Percentiles rank a stretch among this genome's conserved stretches.
Conservation (phyloP, 2,329 filamentous ascomycete species). For the Penicillium sp. region DNA sequence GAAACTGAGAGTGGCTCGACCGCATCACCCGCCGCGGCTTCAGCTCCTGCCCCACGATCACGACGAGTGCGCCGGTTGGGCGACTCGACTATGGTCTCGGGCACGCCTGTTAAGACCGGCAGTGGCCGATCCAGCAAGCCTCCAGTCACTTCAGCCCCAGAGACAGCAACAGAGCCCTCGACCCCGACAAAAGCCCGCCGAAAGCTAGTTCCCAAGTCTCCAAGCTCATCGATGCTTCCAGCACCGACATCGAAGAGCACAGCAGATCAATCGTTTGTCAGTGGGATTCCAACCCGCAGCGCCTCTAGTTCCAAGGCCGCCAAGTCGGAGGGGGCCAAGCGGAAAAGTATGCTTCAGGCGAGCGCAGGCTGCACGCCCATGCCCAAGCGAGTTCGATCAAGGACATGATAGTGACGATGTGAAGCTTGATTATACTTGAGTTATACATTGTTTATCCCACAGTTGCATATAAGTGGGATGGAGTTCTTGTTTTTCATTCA, state of each 20-base stretch:
- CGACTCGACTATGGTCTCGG: slow-evolving; percentile 20
- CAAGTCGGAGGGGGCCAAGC: slow-evolving; percentile 18
- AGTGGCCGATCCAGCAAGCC: slow-evolving; percentile 19
- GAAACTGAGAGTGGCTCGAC: slow-evolving; percentile 13
- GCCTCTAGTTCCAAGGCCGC: slow-evolving; percentile 15
- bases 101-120: slow-evolving; percentile 21
- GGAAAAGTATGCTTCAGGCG: slow-evolving; percentile 27
- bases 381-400: slow-evolving; percentile 30
- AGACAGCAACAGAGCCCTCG: slow-evolving; percentile 14
- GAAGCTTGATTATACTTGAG: no score
- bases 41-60: slow-evolving; percentile 26
- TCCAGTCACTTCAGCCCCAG: slow-evolving; percentile 10
- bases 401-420: slow-evolving; percentile 19
- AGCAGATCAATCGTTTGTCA: slow-evolving; percentile 14
- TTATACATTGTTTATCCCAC: neutral
- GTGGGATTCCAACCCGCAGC: slow-evolving; percentile 17
- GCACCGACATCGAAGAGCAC: slow-evolving; percentile 17
- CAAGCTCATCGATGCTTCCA: slow-evolving; percentile 18
- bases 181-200: slow-evolving; percentile 30
- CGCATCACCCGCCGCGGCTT: slow-evolving; percentile 19
- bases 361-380: slow-evolving; percentile 36
- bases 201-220: slow-evolving; percentile 34
- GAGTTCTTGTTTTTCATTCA: slow-evolving; percentile 1
- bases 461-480: neutral
- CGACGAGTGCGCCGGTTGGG: slow-evolving; percentile 31